Percentiles rank a stretch among this genome's conserved stretches.
These are phyloP conservation scores for Leersia perrieri DNA, from an alignment of 176 grass and related monocot genomes.

Conservation along the genomic window DNA sequence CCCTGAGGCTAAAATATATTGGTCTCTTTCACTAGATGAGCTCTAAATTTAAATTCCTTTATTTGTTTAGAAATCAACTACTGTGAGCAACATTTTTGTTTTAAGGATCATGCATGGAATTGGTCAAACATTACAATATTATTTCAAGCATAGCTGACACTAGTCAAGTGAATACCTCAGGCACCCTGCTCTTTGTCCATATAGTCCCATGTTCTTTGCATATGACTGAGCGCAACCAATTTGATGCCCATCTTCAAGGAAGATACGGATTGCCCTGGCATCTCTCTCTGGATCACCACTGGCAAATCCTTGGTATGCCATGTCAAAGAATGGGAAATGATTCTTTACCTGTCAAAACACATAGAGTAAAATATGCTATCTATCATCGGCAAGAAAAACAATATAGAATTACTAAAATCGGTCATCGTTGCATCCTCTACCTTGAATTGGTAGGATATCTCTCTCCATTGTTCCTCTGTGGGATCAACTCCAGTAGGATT, in stretches of 20 bases:
- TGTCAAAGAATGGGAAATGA: slow-evolving; percentile 99
- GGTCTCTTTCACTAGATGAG: neutral
- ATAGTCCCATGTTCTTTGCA: slow-evolving; percentile 98
- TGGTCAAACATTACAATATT: neutral
- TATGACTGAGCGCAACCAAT: slow-evolving; percentile 97
- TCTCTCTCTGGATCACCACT: slow-evolving; percentile 91
- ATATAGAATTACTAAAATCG: neutral
- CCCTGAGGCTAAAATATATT: neutral
- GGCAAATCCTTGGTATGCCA: slow-evolving; percentile 99
- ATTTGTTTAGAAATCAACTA: slow-evolving; percentile 8
- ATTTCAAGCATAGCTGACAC: neutral
- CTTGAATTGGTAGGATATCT: slow-evolving; percentile 94
- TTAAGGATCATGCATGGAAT: neutral
- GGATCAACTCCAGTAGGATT: slow-evolving; percentile 99
- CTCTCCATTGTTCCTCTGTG: slow-evolving; percentile 96
- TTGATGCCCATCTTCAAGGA: slow-evolving; percentile 91
- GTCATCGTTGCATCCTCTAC: slow-evolving; percentile 21
- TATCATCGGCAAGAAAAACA: neutral
- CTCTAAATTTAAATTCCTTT: neutral
- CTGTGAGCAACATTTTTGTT: slow-evolving; percentile 10
- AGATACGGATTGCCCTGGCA: slow-evolving; percentile 91
- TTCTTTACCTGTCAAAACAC: slow-evolving; percentile 60
- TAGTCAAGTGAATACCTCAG: slow-evolving; percentile 59
- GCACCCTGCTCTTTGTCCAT: slow-evolving; percentile 89
- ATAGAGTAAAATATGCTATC: neutral